phyloP scores from a whole-genome alignment of 2,329 filamentous ascomycete genomes.

The Cercospora nicotianae region DNA sequence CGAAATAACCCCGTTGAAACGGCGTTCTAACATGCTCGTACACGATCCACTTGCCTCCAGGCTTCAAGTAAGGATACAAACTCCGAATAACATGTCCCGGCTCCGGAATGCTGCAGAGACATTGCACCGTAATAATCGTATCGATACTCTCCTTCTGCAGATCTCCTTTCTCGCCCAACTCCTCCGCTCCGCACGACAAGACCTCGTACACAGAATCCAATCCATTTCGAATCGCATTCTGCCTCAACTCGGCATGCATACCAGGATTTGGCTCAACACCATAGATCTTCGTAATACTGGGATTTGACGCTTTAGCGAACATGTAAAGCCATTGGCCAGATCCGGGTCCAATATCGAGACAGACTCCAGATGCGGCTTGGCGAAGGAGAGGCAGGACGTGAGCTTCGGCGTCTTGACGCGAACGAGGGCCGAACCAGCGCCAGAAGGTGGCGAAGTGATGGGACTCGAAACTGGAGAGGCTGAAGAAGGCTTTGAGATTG shows the following conservation, averaged over 20 bases:
- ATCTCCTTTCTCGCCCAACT: background rate
- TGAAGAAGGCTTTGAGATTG: background rate
- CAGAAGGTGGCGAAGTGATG: background rate
- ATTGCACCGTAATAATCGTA: background rate
- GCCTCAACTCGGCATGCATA: background rate
- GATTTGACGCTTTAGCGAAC: background rate
- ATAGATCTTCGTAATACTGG: background rate
- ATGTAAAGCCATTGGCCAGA: background rate
- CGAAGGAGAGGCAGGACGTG: background rate
- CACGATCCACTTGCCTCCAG: background rate
- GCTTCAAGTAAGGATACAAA: background rate
- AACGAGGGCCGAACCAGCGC: background rate
- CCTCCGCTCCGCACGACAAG: background rate
- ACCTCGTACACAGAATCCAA: background rate
- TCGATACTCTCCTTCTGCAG: background rate
- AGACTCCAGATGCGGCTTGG: background rate
- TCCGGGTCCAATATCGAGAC: background rate
- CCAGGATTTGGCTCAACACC: background rate
- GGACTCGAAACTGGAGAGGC: background rate
- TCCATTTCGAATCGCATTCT: background rate
- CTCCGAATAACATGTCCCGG: background rate
- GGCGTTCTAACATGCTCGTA: background rate
- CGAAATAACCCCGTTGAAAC: background rate
- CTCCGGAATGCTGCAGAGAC: background rate
- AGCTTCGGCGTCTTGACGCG: background rate